Base-by-base conservation (phyloP, 202 grass and related monocot species). In the Digitaria exilis region DNA sequence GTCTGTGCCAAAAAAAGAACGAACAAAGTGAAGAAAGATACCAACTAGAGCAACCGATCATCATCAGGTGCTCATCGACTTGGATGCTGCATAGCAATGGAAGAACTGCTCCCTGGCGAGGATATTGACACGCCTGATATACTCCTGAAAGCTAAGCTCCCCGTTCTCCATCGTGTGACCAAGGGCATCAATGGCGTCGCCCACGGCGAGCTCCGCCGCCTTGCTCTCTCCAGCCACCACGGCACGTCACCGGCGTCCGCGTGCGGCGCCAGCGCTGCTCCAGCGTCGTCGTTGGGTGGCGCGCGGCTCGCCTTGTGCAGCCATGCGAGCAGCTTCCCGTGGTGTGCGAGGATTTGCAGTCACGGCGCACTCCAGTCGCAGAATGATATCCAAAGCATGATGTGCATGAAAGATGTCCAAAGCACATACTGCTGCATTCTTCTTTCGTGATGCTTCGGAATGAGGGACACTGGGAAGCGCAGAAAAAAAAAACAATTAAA, bases 101-200 rank as follows among this genome's bases (percentile, higher is more conserved):
- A 88, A 88, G 60, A 84, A 88, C 0, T 88, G 81, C 59, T 88
- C 75, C 39, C 87, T 75, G 4, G 81, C 46, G 17, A 88, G 55
- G 10, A 73, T 16, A 55, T 83, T 84, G 19, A 88, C 81, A 26
- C 48, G 80, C 81, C 54, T 88, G 55, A 88, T 71, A 28, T 88
- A 88, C 1, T 63, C 80, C 11, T 65, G 50, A 37, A 84, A 75
- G 41, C 19, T 10, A 9, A 88, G 50, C 12, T 15, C 52, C 0
- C 81, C 87, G 11, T 63, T 28, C 41, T 84, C 73, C 19, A 88
- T 45, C 11, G 88, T 84, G 28, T 9, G 22, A 12, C 55, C 55
- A 17, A 90, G 84, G 7, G 73, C 73, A 22, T 90, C 66, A 25
- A 75, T 19, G 59, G 42, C 18, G n/a, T 90, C 88, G 29, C 86